phyloP scores from a whole-genome alignment of 148 eudicot species.

The Fagopyrum homotropicum region DNA sequence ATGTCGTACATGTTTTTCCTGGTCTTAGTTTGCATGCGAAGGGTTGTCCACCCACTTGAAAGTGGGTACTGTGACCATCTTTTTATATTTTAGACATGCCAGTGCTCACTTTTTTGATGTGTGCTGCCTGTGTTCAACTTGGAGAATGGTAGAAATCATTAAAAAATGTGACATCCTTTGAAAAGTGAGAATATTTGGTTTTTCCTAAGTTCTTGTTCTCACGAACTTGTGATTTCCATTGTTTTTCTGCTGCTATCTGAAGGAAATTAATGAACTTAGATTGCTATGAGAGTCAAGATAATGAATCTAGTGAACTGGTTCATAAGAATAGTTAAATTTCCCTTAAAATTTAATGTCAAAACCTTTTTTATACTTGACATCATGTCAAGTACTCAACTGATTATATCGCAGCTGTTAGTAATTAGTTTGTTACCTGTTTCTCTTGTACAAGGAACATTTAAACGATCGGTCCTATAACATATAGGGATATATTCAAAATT shows the following conservation, averaged over 20 bases:
- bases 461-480: not conserved
- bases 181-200: not conserved
- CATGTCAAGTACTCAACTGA: not conserved
- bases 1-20: not conserved
- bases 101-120: not conserved
- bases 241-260: not conserved
- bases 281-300: too few species aligned
- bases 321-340: not conserved
- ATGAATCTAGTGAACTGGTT: too few species aligned
- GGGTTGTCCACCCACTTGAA: not conserved
- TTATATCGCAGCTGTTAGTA: not conserved
- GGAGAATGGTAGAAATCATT: not conserved
- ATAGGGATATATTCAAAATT: not conserved
- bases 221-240: not conserved
- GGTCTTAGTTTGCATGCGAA: not conserved
- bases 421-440: not conserved
- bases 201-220: not conserved
- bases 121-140: too few species aligned
- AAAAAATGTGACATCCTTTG: not conserved
- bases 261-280: too few species aligned
- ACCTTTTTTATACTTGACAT: not conserved
- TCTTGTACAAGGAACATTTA: too few species aligned
- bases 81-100: not conserved
- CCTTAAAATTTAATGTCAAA: not conserved
- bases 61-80: not conserved